Evolutionary conservation across 345 rosid species (phyloP), one percentile per base, ranked within the genome.

Genomic region (Salix suchowensis): DNA sequence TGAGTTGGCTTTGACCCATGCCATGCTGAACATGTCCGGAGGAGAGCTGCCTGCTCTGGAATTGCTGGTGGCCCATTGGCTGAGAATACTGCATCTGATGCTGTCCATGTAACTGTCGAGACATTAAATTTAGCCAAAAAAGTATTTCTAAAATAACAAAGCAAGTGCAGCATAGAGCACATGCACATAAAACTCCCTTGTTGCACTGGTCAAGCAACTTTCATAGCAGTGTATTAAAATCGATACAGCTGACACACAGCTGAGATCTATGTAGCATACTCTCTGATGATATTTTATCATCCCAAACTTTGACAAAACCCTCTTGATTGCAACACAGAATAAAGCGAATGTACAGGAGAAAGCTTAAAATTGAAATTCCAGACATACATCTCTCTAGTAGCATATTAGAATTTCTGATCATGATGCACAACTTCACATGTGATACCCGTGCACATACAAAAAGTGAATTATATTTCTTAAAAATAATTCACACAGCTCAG

Each of bases 81-180:
- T 91, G 97, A 82, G 99, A 87, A 86, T 88, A 91, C 76, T 89
- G 91, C 96, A 91, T 90, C 88, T 93, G 99, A 80, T 87, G 94
- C 74, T 92, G 97, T 79, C 94, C 92, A 85, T 90, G 93, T 74
- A 88, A 84, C 91, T 86, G 80, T 34, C 28, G 70, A 66, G 62
- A 65, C 73, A 39, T 76, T 65, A 77, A 60, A 46, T 72, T 48
- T 16, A 77, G 64, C 44, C 44, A 77, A 50, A 32, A 61, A 65
- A 16, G 34, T 64, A 23, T 71, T 58, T 68, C 40, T 68, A 28
- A 55, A 68, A 18, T 40, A 62, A 37, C 23, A 15, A 4, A 30
- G 65, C 37, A 65, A 34, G 26, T 9, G 18, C 34, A 34, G 19
- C 14, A 21, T 37, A 61, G 24, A 61, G 26, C 18, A 40, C 23